These are phyloP conservation scores for Citrus sp. DNA, from an alignment of 345 rosid species.

Conservation along the genomic window DNA sequence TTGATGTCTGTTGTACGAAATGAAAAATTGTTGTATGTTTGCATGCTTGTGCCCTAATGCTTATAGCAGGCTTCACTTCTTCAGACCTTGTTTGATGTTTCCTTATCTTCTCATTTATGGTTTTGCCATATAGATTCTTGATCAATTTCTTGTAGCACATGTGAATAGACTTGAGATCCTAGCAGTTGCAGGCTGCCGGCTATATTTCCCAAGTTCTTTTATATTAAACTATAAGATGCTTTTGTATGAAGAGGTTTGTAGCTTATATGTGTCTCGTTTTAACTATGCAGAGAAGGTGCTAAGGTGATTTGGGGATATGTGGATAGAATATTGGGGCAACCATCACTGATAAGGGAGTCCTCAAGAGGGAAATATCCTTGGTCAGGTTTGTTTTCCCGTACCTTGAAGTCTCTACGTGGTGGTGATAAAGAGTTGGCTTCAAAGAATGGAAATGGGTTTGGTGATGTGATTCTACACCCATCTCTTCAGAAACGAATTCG, in stretches of 20 bases:
- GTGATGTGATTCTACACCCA: constrained; percentile 90
- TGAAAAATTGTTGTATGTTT: not conserved
- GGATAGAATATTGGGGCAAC: constrained; percentile 95
- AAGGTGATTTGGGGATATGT: constrained; percentile 97
- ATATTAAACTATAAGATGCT: not conserved
- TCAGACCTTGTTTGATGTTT: not conserved
- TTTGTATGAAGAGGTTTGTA: not conserved
- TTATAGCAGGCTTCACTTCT: not conserved
- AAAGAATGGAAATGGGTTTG: constrained; percentile 70
- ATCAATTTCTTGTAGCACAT: not conserved
- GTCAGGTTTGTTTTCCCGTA: constrained; percentile 66
- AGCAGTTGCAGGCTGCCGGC: not conserved
- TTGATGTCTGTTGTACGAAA: not conserved
- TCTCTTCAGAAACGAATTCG: constrained; percentile 80
- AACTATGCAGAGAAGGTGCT: constrained; percentile 87
- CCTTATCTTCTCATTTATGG: not conserved
- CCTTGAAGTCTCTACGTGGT: constrained; percentile 34
- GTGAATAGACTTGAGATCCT: not conserved
- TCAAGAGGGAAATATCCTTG: constrained; percentile 99
- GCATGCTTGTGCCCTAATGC: not conserved
- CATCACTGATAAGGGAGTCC: constrained; percentile 95
- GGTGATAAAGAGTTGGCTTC: constrained; percentile 45
- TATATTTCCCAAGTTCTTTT: not conserved
- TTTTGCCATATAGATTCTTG: not conserved
- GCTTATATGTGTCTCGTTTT: constrained; percentile 9